Conservation (phyloP, 257 asterid genomes). For the Plectranthus barbatus region DNA sequence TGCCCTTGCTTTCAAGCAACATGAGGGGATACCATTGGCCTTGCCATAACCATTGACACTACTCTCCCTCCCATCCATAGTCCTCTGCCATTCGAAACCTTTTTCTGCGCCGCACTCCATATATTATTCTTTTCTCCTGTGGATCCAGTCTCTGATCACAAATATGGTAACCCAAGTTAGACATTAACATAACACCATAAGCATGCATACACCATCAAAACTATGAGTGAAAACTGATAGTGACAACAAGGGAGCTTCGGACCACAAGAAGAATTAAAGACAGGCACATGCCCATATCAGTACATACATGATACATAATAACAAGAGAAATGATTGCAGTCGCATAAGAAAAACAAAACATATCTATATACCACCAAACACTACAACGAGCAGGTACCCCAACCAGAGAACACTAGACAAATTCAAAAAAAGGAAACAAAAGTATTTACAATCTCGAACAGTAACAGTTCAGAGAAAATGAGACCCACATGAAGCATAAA, state of each 20-base stretch:
- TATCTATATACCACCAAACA: neutral
- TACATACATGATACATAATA: neutral
- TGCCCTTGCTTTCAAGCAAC: slow-evolving; percentile 83
- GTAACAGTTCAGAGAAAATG: neutral
- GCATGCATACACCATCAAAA: neutral
- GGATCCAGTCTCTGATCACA: slow-evolving; percentile 81
- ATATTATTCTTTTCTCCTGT: slow-evolving; percentile 54
- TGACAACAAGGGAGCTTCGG: neutral
- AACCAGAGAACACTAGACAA: neutral
- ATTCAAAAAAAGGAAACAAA: too few species aligned
- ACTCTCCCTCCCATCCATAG: slow-evolving; percentile 84
- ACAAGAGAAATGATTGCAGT: neutral
- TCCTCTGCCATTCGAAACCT: slow-evolving; percentile 80
- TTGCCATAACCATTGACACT: slow-evolving; percentile 33
- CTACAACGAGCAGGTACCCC: neutral
- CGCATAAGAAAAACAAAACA: neutral
- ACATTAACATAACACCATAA: neutral
- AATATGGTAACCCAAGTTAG: slow-evolving; percentile 5
- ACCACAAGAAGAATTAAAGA: neutral
- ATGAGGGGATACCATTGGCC: slow-evolving; percentile 56
- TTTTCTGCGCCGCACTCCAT: slow-evolving; percentile 75
- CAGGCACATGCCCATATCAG: neutral
- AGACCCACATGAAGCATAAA: neutral
- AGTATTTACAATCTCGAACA: neutral
- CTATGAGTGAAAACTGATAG: neutral